Evolutionary conservation across 495 filamentous ascomycete species (phyloP), one percentile per base, ranked within the genome.

Genomic region (Talaromyces borbonicus): DNA sequence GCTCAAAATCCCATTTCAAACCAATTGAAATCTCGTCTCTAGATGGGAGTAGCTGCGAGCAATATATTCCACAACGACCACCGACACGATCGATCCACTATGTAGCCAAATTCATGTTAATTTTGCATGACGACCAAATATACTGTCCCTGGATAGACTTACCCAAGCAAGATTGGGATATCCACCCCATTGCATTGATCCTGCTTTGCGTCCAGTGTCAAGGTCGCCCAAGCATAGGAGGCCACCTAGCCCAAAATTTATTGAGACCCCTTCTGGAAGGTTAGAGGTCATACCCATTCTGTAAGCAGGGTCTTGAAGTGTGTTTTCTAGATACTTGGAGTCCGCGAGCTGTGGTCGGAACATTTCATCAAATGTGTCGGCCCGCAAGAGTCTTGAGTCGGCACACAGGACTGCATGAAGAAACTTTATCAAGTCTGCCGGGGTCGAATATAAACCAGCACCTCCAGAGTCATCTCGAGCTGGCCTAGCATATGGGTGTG

Each of bases 161-260:
- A 41, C 38, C 38, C 38, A 41, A 2, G 2, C 25, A 7, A 41
- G 20, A 16, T 41, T 41, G 19, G 38, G 38, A 2, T 23, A 20
- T 19, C 38, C 38, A 41, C 38, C 12, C 38, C 38, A 41, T 19
- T 19, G 25, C 38, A 41, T 41, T 19, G 19, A 23, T 20, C 38
- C 38, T 7, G 9, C 20, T 25, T 41, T 41, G 22, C 38, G 15
- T n/a, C n/a, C n/a, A n/a, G n/a, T n/a, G n/a, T n/a, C n/a, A n/a
- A n/a, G n/a, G n/a, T n/a, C n/a, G n/a, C n/a, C n/a, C n/a, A n/a
- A n/a, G n/a, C n/a, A n/a, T n/a, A n/a, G n/a, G n/a, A n/a, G n/a
- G 24, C 38, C 38, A 41, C 20, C 20, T 11, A 41, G 7, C 38
- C 38, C 22, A 2, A 19, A 19, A 12, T 22, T 41, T n/a, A 23